Evolutionary conservation across 768 basidiomycete genomes (phyloP), one percentile per base, ranked within the genome.

Genomic region (Strobilomyces echinocephalus): DNA sequence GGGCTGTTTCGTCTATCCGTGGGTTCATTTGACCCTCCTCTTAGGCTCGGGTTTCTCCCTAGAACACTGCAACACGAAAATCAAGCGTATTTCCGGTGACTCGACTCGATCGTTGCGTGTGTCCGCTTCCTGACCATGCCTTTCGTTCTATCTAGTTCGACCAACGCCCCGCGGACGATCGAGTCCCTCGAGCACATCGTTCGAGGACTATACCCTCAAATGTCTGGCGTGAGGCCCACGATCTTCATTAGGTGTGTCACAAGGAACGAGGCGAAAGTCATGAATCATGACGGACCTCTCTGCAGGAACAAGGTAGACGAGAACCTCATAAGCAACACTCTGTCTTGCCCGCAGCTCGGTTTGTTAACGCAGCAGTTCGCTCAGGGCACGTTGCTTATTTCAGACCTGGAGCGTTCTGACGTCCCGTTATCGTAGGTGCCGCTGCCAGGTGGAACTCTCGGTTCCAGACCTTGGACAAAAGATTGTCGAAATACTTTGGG

Each of bases 141-240:
- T 11, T 16, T 8, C 35, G 24, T 50, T 18, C 49, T 28, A 28
- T 53, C 10, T 46, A 84, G 85, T 46, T 85, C 81, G 15, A 92
- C 90, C 2, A 86, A 88, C 62, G 81, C 91, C 66, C 80, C 88
- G 0, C 76, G 90, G 31, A 91, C 88, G 6, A 82, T 84, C 15
- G 87, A 91, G 60, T 84, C 84, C 0, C 69, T 90, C 16, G 83
- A 87, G 58, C 83, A 91, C 57, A 74, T 91, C 34, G 72, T 87
- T n/a, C 76, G 83, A 46, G 88, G 88, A 2, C 65, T 92, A 44
- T 91, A 89, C 60, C 86, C 85, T 1, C 68, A 72, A 8, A 56
- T 68, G 8, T 59, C 69, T 14, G 66, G 67, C n/a, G 70, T 75
- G 14, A 56, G 75, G 15, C 84, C 86, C 12, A 65, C 74, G 0